Conservation (phyloP, 2,329 filamentous ascomycete species). For the Simplicillium sp. region DNA sequence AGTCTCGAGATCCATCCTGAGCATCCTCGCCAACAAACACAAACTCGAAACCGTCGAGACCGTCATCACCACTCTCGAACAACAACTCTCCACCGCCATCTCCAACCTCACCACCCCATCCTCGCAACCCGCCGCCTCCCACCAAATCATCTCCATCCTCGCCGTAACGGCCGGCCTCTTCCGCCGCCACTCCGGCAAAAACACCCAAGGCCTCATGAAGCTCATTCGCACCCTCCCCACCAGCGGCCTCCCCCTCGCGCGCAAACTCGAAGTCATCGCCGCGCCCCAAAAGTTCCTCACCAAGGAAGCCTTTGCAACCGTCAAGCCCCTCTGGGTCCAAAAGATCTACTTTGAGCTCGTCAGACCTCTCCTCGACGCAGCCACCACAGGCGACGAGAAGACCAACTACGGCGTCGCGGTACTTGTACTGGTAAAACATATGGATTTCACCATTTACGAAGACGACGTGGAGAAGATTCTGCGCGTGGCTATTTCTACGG, state of each 20-base stretch:
- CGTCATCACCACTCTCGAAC: conserved; percentile 17
- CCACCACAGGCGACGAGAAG: conserved; percentile 21
- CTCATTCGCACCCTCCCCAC: conserved; percentile 24
- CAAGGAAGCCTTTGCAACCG: conserved; percentile 30
- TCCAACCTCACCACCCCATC: not conserved
- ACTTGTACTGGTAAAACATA: conserved; percentile 38
- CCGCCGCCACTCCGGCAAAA: conserved; percentile 25
- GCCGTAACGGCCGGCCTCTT: conserved; percentile 27
- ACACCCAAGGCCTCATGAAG: conserved; percentile 21
- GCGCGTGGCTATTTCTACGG: conserved; percentile 36
- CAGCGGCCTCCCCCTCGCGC: conserved; percentile 29
- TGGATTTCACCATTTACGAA: conserved; percentile 41
- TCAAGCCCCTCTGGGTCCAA: conserved; percentile 38
- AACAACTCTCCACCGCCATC: conserved; percentile 13
- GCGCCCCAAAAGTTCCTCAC: conserved; percentile 26
- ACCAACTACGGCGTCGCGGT: conserved; percentile 36
- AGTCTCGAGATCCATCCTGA: conserved; percentile 23
- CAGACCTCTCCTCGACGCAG: conserved; percentile 33
- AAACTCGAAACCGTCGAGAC: conserved; percentile 21
- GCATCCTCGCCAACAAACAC: conserved; percentile 35
- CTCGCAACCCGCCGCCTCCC: conserved; percentile 5
- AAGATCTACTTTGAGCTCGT: conserved; percentile 38
- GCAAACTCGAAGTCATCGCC: conserved; percentile 31
- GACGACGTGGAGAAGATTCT: conserved; percentile 37
- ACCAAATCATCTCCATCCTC: conserved; percentile 21